Percentiles rank a stretch among this genome's conserved stretches.
These are phyloP conservation scores for Phytophthora foliorum DNA, from an alignment of 352 stramenopile species.

Conservation along the genomic window DNA sequence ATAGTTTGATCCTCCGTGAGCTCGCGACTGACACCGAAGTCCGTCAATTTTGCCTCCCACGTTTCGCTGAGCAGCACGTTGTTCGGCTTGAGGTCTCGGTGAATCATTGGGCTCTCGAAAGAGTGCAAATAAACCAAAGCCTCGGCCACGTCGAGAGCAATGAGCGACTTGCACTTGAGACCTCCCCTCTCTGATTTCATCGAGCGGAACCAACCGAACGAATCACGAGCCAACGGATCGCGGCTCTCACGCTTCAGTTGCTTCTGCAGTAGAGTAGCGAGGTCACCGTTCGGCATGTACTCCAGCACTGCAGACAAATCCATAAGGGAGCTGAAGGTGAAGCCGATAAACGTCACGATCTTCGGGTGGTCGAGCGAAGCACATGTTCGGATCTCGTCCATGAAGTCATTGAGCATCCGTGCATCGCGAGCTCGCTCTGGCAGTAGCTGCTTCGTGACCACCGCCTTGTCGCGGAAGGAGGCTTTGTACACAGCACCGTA, in stretches of 20 bases:
- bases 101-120: slow-evolving; percentile 56
- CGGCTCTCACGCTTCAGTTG: slow-evolving; percentile 45
- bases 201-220: slow-evolving; percentile 44
- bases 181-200: slow-evolving; percentile 27
- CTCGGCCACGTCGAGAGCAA: slow-evolving; percentile 54
- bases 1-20: slow-evolving; percentile 46
- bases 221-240: slow-evolving; percentile 32
- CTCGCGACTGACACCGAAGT: slow-evolving; percentile 65
- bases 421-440: slow-evolving; percentile 40
- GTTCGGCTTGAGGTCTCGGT: slow-evolving; percentile 63
- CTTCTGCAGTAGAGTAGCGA: slow-evolving; percentile 48
- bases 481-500: slow-evolving; percentile 75
- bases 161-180: slow-evolving; percentile 46
- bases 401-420: slow-evolving; percentile 56
- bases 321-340: slow-evolving; percentile 64
- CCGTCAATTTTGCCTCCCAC: slow-evolving; percentile 61
- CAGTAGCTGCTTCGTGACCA: slow-evolving; percentile 63
- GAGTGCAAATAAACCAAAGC: slow-evolving; percentile 62
- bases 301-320: slow-evolving; percentile 65
- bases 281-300: slow-evolving; percentile 56
- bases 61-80: slow-evolving; percentile 61
- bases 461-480: slow-evolving; percentile 38
- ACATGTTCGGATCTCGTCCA: slow-evolving; percentile 57
- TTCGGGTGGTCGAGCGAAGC: slow-evolving; percentile 51
- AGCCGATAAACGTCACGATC: slow-evolving; percentile 63